Evolutionary conservation across 768 basidiomycete species (phyloP).

Genomic region (Suillus weaverae): DNA sequence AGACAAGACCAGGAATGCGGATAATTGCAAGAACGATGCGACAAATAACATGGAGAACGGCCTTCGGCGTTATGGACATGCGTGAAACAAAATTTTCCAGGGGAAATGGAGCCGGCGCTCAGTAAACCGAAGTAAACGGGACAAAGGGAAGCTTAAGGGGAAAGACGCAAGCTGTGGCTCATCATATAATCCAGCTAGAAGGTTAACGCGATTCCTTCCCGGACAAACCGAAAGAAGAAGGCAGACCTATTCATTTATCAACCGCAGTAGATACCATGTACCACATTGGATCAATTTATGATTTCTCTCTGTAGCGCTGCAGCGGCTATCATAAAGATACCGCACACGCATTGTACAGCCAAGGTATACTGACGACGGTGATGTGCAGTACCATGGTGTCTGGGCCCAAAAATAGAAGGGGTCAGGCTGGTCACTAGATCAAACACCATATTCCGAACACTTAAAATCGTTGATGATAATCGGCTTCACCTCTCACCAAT

Average conservation of each 20-base stretch:
- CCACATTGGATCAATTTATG: no score
- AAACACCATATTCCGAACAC: no score
- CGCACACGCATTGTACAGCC: no score
- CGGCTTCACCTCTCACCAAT: no score
- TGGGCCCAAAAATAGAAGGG: no score
- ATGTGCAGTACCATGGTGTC: no score
- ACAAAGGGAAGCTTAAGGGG: not conserved
- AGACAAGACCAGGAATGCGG: constrained; percentile 10
- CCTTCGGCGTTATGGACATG: not conserved
- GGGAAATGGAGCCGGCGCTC: not conserved
- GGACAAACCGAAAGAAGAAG: not conserved
- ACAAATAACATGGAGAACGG: not conserved
- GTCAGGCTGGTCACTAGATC: no score
- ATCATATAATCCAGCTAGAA: not conserved
- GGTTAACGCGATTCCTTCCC: not conserved
- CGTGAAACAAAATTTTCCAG: not conserved
- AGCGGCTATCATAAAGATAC: no score
- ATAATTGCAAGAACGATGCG: not conserved
- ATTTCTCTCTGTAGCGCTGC: no score
- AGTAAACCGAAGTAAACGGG: not conserved
- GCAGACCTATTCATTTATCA: not conserved
- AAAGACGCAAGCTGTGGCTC: not conserved
- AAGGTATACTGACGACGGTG: no score
- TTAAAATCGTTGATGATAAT: no score
- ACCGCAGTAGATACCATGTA: not conserved